These are phyloP conservation scores for Boletus edulis DNA, from an alignment of 768 basidiomycete species.

Conservation along the genomic window DNA sequence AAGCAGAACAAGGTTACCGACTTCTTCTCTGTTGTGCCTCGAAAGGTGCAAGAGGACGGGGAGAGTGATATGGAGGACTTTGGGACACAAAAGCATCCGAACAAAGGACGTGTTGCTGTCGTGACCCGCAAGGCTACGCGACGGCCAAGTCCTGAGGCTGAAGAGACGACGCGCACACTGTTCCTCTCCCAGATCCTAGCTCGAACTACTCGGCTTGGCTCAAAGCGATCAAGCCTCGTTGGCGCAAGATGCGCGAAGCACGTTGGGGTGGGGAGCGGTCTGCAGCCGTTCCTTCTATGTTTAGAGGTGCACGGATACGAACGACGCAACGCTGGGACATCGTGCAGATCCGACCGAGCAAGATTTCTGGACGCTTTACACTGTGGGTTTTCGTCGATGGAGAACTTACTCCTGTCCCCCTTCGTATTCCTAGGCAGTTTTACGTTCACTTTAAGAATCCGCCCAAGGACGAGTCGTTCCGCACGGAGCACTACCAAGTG, in stretches of 20 bases:
- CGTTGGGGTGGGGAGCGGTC: slow-evolving; percentile 42
- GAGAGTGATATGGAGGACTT: slow-evolving; percentile 65
- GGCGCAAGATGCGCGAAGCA: slow-evolving; percentile 61
- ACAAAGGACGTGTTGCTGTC: slow-evolving; percentile 47
- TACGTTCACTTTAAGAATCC: slow-evolving; percentile 85
- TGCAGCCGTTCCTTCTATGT: slow-evolving; percentile 66
- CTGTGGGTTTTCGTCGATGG: slow-evolving; percentile 86
- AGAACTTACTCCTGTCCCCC: slow-evolving; percentile 72
- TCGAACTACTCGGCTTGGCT: slow-evolving; percentile 76
- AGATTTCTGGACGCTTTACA: slow-evolving; percentile 75
- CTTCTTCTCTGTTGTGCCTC: slow-evolving; percentile 58
- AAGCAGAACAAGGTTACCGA: slow-evolving; percentile 97
- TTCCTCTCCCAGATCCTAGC: slow-evolving; percentile 59
- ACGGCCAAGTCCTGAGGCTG: slow-evolving; percentile 42
- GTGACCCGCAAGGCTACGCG: slow-evolving; percentile 49
- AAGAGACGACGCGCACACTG: slow-evolving; percentile 20
- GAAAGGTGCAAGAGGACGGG: slow-evolving; percentile 6
- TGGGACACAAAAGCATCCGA: slow-evolving; percentile 23
- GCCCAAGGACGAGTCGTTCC: slow-evolving; percentile 65
- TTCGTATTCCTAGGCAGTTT: slow-evolving; percentile 89
- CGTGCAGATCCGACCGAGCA: slow-evolving; percentile 81
- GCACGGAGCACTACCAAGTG: slow-evolving; percentile 60
- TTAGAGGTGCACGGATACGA: slow-evolving; percentile 57
- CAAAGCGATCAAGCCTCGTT: slow-evolving; percentile 69
- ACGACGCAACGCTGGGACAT: slow-evolving; percentile 85